Percentiles rank a stretch among this genome's conserved stretches.
Conservation (phyloP, 2,329 filamentous ascomycete species). For the Penicillium sp. region DNA sequence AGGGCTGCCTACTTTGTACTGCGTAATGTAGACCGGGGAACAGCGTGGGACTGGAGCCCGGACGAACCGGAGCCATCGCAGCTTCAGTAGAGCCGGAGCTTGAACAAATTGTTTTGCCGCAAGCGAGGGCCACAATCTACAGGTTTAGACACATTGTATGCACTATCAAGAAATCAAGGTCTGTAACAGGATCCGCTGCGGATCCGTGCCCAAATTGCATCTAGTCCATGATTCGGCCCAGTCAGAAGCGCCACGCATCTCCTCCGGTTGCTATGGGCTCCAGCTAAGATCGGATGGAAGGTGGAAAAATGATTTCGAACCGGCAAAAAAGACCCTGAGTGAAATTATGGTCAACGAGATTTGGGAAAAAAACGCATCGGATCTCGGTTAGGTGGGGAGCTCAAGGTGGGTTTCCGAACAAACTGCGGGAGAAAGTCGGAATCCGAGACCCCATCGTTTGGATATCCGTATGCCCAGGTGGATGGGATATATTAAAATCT, state of each 20-base stretch:
- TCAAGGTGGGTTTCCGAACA: slow-evolving; percentile 3
- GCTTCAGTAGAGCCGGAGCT: neutral
- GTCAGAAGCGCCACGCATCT: neutral
- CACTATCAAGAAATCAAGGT: slow-evolving; percentile 1
- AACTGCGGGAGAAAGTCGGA: neutral
- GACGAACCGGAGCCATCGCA: neutral
- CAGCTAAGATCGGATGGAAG: neutral
- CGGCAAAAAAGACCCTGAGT: neutral
- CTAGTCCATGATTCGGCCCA: neutral
- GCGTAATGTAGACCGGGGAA: neutral
- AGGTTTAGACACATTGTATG: neutral
- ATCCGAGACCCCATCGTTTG: neutral
- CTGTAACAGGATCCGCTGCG: neutral
- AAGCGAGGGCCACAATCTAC: neutral
- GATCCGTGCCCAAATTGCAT: slow-evolving; percentile 1
- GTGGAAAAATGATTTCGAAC: neutral
- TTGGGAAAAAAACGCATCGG: neutral
- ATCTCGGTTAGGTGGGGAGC: slow-evolving; percentile 3
- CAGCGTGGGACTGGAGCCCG: neutral
- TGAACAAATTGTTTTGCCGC: neutral
- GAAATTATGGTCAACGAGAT: slow-evolving; percentile 21
- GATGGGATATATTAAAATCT: neutral
- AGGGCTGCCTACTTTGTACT: neutral
- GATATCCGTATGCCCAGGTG: neutral
- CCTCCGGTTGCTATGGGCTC: neutral